Conservation (phyloP, 2,329 filamentous ascomycete genomes). For the Leptographium galeiforme region DNA sequence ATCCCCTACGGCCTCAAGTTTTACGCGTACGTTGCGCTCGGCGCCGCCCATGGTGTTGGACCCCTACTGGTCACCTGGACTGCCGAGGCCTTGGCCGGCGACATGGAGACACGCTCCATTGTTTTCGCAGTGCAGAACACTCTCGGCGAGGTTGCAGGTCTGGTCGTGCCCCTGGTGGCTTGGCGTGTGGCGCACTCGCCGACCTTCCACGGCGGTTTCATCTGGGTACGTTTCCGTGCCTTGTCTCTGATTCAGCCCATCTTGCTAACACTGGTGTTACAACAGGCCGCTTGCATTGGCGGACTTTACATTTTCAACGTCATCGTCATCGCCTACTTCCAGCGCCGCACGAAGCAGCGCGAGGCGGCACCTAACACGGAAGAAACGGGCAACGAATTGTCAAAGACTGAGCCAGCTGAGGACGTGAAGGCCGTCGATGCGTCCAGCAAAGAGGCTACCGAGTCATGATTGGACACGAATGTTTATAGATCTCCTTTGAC, state of each 20-base stretch:
- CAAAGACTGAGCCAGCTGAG: background rate
- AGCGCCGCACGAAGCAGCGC: background rate
- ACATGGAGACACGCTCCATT: constrained; percentile 13
- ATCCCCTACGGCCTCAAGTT: constrained; percentile 33
- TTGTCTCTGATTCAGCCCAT: background rate
- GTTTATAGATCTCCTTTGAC: no score
- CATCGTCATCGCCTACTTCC: background rate
- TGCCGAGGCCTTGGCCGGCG: constrained; percentile 10
- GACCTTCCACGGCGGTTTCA: background rate
- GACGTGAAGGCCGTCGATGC: background rate
- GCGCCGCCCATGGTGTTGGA: background rate
- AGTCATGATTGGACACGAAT: no score
- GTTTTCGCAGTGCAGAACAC: constrained; percentile 12
- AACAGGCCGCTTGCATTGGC: background rate
- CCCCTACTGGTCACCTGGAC: constrained; percentile 10
- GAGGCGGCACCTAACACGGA: background rate
- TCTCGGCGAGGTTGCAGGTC: constrained; percentile 11
- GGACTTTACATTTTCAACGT: background rate
- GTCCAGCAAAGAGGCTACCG: background rate
- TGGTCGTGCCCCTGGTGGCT: constrained; percentile 13
- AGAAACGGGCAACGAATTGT: background rate
- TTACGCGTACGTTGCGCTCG: constrained; percentile 2
- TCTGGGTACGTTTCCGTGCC: background rate
- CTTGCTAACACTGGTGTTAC: background rate
- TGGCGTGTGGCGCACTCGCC: constrained; percentile 5